A percentile compares a stretch with the other conserved stretches of the same genome.
These are phyloP conservation scores for Gynostemma pentaphyllum DNA, from an alignment of 306 rosid genomes.

Conservation along the genomic window DNA sequence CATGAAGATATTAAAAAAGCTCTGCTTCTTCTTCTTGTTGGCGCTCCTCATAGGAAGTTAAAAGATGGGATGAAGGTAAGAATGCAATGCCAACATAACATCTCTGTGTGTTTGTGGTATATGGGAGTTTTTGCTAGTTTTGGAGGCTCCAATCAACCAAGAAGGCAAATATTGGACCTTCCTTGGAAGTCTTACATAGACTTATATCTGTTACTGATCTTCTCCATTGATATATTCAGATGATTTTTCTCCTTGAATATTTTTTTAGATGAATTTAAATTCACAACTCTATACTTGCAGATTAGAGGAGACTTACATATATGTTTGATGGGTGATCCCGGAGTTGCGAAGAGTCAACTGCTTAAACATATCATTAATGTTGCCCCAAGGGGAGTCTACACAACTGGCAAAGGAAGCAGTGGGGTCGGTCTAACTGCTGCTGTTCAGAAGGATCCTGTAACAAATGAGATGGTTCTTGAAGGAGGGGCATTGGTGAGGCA, in stretches of 20 bases:
- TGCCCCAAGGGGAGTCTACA: constrained; percentile 95
- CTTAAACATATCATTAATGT: constrained; percentile 90
- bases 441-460: constrained; percentile 95
- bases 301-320: constrained; percentile 95
- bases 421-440: constrained; percentile 99
- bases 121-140: neutral
- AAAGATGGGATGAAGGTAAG: constrained; percentile 95
- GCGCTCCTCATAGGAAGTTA: constrained; percentile 82
- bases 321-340: constrained; percentile 99
- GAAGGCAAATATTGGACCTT: neutral
- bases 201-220: neutral
- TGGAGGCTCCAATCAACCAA: neutral
- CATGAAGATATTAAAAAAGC: constrained; percentile 94
- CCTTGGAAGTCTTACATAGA: neutral
- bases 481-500: constrained; percentile 97
- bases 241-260: neutral
- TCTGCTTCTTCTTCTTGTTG: constrained; percentile 86
- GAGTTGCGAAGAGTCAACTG: constrained; percentile 99
- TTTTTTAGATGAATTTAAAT: neutral
- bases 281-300: constrained; percentile 24
- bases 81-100: no score
- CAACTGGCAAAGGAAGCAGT: constrained; percentile 98
- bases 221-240: neutral
- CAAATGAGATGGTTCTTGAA: constrained; percentile 97
- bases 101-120: neutral